Evolutionary conservation across 768 basidiomycete species (phyloP).

Genomic region (Exidia glandulosa): DNA sequence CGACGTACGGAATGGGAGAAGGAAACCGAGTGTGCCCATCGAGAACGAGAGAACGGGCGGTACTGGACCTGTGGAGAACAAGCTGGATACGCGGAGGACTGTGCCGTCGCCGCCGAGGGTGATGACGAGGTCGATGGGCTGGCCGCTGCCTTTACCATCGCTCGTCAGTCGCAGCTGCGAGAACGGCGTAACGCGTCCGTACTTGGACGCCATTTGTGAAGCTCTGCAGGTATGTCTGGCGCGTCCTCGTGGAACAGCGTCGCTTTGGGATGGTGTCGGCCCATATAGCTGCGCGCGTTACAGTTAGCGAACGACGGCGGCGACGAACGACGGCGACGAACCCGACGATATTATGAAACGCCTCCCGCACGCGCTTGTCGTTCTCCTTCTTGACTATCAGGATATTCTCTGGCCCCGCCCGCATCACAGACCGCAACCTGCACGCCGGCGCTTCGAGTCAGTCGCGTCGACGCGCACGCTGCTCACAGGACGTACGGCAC

Average conservation of each 20-base stretch:
- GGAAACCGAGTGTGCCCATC: slow-evolving; percentile 88
- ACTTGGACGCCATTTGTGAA: not conserved
- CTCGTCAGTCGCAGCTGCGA: not conserved
- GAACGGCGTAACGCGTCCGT: not conserved
- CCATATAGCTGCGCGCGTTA: too few species aligned
- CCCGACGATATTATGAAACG: slow-evolving; percentile 15
- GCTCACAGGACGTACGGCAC: too few species aligned
- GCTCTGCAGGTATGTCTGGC: not conserved
- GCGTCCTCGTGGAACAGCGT: slow-evolving; percentile 9
- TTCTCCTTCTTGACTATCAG: slow-evolving; percentile 24
- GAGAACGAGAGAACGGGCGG: slow-evolving; percentile 88
- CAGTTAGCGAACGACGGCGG: too few species aligned
- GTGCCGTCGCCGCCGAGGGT: slow-evolving; percentile 94
- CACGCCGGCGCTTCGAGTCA: too few species aligned
- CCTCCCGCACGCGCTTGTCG: slow-evolving; percentile 16
- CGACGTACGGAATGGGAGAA: slow-evolving; percentile 86
- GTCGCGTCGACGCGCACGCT: too few species aligned
- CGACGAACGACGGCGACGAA: too few species aligned
- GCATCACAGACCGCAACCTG: not conserved
- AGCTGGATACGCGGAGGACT: slow-evolving; percentile 82
- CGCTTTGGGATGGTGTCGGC: slow-evolving; percentile 6
- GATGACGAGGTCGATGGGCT: slow-evolving; percentile 74
- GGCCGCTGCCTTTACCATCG: slow-evolving; percentile 20
- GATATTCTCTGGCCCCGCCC: slow-evolving; percentile 5
- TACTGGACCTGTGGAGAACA: slow-evolving; percentile 84